A percentile compares a stretch with the other conserved stretches of the same genome.
phyloP scores from a whole-genome alignment of 192 early-diverging fungal genomes.

The Coemansia interrupta region DNA sequence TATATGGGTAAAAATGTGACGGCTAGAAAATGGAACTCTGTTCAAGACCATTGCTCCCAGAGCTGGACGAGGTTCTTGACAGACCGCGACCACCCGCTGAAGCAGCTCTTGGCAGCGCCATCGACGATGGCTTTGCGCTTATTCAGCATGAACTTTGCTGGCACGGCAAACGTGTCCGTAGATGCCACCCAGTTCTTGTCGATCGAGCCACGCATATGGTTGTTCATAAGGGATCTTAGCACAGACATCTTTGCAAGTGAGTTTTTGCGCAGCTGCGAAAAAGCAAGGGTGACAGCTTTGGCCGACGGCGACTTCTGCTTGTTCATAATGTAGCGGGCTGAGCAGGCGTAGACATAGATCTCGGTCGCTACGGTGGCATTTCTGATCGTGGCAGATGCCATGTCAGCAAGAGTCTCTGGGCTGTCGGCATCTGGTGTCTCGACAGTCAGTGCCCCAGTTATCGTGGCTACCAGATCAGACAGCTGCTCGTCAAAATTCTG shows the following conservation, averaged over 20 bases:
- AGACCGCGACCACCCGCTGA: conserved; percentile 37
- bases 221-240: conserved; percentile 22
- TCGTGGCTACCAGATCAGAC: conserved; percentile 10
- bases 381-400: conserved; percentile 17
- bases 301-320: conserved; percentile 23
- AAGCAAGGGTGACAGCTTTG: conserved; percentile 11
- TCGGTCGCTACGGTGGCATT: conserved; percentile 22
- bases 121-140: conserved; percentile 21
- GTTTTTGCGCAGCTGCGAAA: conserved; percentile 33
- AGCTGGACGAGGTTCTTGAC: conserved; percentile 27
- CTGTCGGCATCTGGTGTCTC: not conserved
- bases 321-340: conserved; percentile 19
- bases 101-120: conserved; percentile 24
- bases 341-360: conserved; percentile 29
- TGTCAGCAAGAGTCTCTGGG: conserved; percentile 4
- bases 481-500: conserved; percentile 23
- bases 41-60: conserved; percentile 32
- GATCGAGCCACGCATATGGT: conserved; percentile 15
- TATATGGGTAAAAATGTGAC: not conserved
- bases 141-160: conserved; percentile 7
- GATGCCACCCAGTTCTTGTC: conserved; percentile 20
- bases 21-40: not conserved
- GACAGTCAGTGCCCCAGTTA: conserved; percentile 10
- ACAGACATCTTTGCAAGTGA: conserved; percentile 17
- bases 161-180: not conserved